phyloP scores from a whole-genome alignment of 176 grass and related monocot genomes.

The Tillandsia leiboldiana region DNA sequence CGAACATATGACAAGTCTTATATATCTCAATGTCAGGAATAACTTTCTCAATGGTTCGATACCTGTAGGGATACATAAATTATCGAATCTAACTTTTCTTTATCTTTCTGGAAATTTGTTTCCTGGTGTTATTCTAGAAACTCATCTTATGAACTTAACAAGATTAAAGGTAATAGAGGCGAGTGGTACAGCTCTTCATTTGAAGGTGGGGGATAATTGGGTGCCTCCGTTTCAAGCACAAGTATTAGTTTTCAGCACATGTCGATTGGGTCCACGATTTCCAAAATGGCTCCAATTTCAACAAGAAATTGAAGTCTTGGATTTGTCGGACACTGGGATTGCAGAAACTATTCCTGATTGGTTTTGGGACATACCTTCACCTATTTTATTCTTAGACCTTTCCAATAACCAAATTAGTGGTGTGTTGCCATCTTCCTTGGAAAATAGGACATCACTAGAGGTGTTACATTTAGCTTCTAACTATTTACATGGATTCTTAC shows the following conservation, averaged over 20 bases:
- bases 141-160: constrained; percentile 5
- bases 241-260: neutral
- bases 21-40: constrained; percentile 16
- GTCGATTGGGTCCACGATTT: constrained; percentile 8
- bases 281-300: constrained; percentile 20
- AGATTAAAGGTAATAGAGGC: fast-evolving
- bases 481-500: constrained; percentile 5
- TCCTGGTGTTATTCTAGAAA: neutral
- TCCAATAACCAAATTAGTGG: constrained; percentile 19
- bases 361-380: constrained; percentile 23
- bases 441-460: neutral
- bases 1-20: constrained; percentile 11
- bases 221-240: constrained; percentile 14
- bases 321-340: constrained; percentile 32
- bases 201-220: constrained; percentile 11
- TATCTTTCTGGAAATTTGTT: neutral
- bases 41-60: neutral
- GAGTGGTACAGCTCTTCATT: neutral
- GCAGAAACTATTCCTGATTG: constrained; percentile 15
- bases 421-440: constrained; percentile 8
- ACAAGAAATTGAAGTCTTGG: neutral
- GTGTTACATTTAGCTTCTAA: neutral
- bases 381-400: neutral
- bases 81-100: constrained; percentile 1
- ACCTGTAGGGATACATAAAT: constrained; percentile 7